phyloP scores from a whole-genome alignment of 148 eudicot genomes.

The Pharnaceum exiguum region DNA sequence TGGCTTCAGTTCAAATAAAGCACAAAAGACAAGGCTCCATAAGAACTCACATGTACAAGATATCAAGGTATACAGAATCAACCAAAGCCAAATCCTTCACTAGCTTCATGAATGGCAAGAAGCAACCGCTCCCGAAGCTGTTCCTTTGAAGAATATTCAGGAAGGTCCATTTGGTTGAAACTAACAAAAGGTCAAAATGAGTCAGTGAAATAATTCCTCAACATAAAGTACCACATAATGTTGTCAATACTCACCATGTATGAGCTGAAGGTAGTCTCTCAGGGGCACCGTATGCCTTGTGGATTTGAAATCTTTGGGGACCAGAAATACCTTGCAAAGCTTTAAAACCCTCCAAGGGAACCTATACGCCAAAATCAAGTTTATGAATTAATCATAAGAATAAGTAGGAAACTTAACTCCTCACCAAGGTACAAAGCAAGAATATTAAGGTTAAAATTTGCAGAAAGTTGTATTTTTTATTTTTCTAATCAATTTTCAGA shows the following conservation, averaged over 20 bases:
- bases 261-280: conserved; percentile 98
- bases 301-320: conserved; percentile 93
- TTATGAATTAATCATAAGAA: not conserved
- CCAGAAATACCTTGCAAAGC: conserved; percentile 99
- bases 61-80: conserved; percentile 24
- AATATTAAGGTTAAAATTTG: too few species aligned
- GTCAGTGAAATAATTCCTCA: not conserved
- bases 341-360: conserved; percentile 93
- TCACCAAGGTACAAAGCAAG: not conserved
- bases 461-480: too few species aligned
- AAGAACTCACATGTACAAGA: conserved; percentile 24
- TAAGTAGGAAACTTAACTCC: not conserved
- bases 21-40: not conserved
- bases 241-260: conserved; percentile 63
- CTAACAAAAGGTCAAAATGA: conserved; percentile 26
- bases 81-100: conserved; percentile 99
- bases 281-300: conserved; percentile 97
- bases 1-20: too few species aligned
- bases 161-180: conserved; percentile 95
- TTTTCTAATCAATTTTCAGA: too few species aligned
- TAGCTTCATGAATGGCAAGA: conserved; percentile 98
- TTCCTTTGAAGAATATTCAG: conserved; percentile 92
- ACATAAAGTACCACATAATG: not conserved
- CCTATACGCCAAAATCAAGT: conserved; percentile 31
- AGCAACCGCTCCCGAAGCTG: conserved; percentile 88